These are phyloP conservation scores for Stagonosporopsis rhizophila DNA, from an alignment of 2,329 filamentous ascomycete species.

Conservation along the genomic window DNA sequence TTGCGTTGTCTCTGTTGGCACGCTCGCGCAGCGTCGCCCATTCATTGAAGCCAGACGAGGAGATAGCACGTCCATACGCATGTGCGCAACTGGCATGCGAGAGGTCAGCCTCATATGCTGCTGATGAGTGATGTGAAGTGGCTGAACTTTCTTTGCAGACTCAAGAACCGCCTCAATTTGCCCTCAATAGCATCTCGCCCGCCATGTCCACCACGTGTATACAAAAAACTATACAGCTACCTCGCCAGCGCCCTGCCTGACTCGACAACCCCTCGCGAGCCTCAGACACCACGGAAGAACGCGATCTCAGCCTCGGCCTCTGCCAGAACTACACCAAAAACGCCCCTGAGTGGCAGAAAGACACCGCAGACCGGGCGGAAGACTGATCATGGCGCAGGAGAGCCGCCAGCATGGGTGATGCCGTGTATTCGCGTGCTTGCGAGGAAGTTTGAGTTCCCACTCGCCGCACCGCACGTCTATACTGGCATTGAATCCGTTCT, in stretches of 20 bases:
- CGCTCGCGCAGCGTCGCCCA: conserved; percentile 56
- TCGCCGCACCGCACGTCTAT: conserved; percentile 74
- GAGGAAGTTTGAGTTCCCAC: conserved; percentile 65
- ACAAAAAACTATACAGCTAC: conserved; percentile 83
- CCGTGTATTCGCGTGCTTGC: conserved; percentile 72
- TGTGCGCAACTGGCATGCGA: conserved; percentile 75
- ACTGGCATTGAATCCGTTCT: conserved; percentile 71
- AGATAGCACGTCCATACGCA: conserved; percentile 48
- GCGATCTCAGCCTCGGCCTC: conserved; percentile 29
- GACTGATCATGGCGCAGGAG: conserved; percentile 20
- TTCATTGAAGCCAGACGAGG: conserved; percentile 50
- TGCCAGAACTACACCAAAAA: conserved; percentile 36
- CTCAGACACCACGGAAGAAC: conserved; percentile 44
- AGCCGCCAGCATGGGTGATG: conserved; percentile 66
- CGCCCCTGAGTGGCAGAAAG: conserved; percentile 29
- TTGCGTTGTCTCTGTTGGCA: conserved; percentile 44
- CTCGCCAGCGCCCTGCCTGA: conserved; percentile 74
- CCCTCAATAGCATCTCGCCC: conserved; percentile 45
- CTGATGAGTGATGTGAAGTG: not conserved
- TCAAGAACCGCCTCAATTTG: conserved; percentile 62
- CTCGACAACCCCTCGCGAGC: conserved; percentile 31
- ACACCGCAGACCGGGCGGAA: conserved; percentile 33
- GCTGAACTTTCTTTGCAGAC: conserved; percentile 59
- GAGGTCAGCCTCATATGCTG: conserved; percentile 60
- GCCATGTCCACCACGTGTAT: conserved; percentile 59